Base-by-base conservation (phyloP, 23 red algal genomes). In the Gracilaria vermiculophylla region DNA sequence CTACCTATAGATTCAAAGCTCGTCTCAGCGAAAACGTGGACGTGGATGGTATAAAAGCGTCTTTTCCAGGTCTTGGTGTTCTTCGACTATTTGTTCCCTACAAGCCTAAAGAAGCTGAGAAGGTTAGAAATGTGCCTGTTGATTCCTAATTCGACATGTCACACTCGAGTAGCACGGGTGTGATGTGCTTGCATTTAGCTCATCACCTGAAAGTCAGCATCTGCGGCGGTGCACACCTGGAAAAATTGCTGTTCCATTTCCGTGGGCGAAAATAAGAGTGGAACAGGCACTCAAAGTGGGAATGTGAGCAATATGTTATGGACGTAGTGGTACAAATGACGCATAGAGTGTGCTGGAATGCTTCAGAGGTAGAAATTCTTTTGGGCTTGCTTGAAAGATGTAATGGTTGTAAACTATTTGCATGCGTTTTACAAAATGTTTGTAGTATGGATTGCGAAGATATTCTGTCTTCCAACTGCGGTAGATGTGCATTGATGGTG, bases 11-110 rank as follows among this genome's bases (percentile, higher is more conserved):
- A 27, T 73, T 73, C 24, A 73, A 48, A 28, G 67, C 67, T 48
- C 39, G 39, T 24, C 37, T 73, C 9, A 73, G 67, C 24, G 67
- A 73, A n/a, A 73, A 48, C 3, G 67, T 47, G 67, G 42, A 73
- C 15, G 8, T 73, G 40, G 67, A 73, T 5, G 67, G 42, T 27
- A 73, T 73, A 14, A 73, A 5, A 14, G 67, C 67, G n/a, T 5
- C 36, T 29, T 73, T 28, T 73, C 67, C 67, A 21, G 67, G 67
- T 29, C 67, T 73, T 48, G 67, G 67, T 47, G 67, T 73, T 15
- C 17, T 73, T 5, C 5, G 67, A 48, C 1, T 73, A n/a, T 73
- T 73, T 48, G 37, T 73, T 11, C 67, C 67, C 4, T 73, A 73
- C 67, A 73, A 73, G 32, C 9, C 67, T 1, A 73, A 44, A 28